Conservation (phyloP, 345 rosid species). For the Bruguiera parviflora region DNA sequence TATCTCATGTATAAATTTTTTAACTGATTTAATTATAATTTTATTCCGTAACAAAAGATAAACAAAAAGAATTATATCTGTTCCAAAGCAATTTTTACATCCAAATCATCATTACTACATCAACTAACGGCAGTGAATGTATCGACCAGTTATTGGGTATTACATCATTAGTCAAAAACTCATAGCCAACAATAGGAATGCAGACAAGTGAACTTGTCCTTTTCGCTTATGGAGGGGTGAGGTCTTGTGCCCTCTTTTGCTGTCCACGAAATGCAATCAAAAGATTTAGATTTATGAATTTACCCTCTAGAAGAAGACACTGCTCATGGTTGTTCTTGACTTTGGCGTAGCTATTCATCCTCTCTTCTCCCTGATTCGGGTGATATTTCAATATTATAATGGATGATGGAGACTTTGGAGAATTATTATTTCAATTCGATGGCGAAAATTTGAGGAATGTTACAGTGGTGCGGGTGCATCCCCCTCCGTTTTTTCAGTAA, state of each 20-base stretch:
- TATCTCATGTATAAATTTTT: too few species aligned
- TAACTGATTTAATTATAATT: too few species aligned
- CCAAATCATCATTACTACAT: too few species aligned
- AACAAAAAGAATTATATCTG: too few species aligned
- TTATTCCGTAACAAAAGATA: too few species aligned
- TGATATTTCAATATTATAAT: background rate
- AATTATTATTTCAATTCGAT: constrained; percentile 44
- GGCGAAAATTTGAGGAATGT: constrained; percentile 28
- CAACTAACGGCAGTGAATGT: too few species aligned
- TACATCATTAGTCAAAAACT: constrained; percentile 21
- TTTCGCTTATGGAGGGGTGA: constrained; percentile 22
- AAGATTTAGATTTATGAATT: background rate
- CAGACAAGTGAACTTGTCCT: constrained; percentile 22
- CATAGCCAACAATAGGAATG: background rate
- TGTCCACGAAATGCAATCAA: constrained; percentile 28
- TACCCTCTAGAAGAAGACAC: too few species aligned
- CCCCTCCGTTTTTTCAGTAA: background rate
- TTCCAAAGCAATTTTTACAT: too few species aligned
- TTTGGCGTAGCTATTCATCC: constrained; percentile 13
- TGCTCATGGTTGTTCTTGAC: background rate
- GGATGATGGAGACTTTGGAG: constrained; percentile 16
- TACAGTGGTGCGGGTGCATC: background rate
- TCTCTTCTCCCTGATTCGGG: background rate
- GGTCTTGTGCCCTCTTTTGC: background rate
- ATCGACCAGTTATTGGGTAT: constrained; percentile 4